Evolutionary conservation across 805 yeast genomes (phyloP).

Genomic region (Isabelozyma rhagii): DNA sequence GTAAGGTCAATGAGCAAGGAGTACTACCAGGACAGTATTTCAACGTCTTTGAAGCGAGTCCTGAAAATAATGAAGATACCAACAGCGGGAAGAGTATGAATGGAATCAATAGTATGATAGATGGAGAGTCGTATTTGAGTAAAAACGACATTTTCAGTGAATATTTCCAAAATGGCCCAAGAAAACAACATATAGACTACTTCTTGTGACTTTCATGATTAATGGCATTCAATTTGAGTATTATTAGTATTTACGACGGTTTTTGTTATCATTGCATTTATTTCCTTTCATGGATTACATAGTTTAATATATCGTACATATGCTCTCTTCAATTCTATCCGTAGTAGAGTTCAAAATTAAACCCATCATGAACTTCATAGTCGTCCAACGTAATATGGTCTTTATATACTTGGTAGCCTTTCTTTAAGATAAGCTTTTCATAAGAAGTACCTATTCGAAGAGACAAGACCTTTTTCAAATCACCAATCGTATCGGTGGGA

Average conservation of each 20-base stretch:
- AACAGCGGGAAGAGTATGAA: slow-evolving; percentile 38
- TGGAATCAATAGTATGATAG: slow-evolving; percentile 16
- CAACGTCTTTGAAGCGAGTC: slow-evolving; percentile 96
- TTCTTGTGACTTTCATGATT: slow-evolving; percentile 31
- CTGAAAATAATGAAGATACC: slow-evolving; percentile 74
- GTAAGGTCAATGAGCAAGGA: slow-evolving; percentile 15
- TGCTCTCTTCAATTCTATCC: slow-evolving; percentile 25
- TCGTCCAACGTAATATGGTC: slow-evolving; percentile 92
- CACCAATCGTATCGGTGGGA: slow-evolving; percentile 82
- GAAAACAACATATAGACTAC: slow-evolving; percentile 47
- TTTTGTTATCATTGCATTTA: background rate
- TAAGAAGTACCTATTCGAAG: slow-evolving; percentile 77
- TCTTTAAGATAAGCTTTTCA: slow-evolving; percentile 69
- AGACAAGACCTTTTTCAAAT: slow-evolving; percentile 79
- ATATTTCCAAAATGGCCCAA: slow-evolving; percentile 24
- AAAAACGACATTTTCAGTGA: slow-evolving; percentile 20
- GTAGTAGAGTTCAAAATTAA: slow-evolving; percentile 81
- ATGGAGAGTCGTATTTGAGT: slow-evolving; percentile 7
- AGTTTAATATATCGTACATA: background rate
- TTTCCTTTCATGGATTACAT: slow-evolving; percentile 1
- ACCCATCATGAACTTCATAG: slow-evolving; percentile 89
- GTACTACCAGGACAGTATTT: slow-evolving; percentile 59
- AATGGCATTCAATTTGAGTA: background rate
- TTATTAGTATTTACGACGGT: background rate
- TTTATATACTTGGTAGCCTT: slow-evolving; percentile 80